Evolutionary conservation across 2,329 filamentous ascomycete genomes (phyloP).

Genomic region (Ophiocordyceps camponoti-rufipedis): DNA sequence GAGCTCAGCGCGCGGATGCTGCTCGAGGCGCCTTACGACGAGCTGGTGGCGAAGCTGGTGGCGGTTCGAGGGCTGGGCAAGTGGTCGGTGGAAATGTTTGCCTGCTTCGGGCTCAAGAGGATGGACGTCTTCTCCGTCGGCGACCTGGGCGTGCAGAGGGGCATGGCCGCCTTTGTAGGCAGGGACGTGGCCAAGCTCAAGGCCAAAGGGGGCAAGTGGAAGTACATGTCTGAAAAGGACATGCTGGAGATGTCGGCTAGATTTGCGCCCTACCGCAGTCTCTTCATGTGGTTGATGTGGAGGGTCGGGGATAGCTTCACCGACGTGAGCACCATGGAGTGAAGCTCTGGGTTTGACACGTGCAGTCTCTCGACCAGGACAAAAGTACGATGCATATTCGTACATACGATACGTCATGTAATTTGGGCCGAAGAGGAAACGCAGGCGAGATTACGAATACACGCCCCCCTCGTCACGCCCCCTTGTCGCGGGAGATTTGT

Average conservation of each 20-base stretch:
- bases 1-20: constrained; percentile 63
- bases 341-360: not conserved
- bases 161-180: constrained; percentile 78
- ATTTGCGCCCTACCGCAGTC: constrained; percentile 72
- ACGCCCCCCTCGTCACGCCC: not conserved
- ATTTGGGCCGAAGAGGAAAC: not conserved
- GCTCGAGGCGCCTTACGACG: constrained; percentile 63
- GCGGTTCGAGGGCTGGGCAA: constrained; percentile 72
- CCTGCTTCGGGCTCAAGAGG: constrained; percentile 83
- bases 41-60: constrained; percentile 64
- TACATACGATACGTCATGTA: not conserved
- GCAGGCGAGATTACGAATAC: not conserved
- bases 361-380: too few relatives aligned
- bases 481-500: not conserved
- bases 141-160: constrained; percentile 84
- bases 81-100: constrained; percentile 98
- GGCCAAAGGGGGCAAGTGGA: constrained; percentile 72
- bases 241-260: constrained; percentile 68
- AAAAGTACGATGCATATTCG: not conserved
- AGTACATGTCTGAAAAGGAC: constrained; percentile 89
- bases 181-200: constrained; percentile 74
- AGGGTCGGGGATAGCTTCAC: constrained; percentile 49
- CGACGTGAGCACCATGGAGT: constrained; percentile 45
- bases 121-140: constrained; percentile 88
- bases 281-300: constrained; percentile 99